phyloP scores from a whole-genome alignment of 805 yeast genomes.

The Candida adriatica region DNA sequence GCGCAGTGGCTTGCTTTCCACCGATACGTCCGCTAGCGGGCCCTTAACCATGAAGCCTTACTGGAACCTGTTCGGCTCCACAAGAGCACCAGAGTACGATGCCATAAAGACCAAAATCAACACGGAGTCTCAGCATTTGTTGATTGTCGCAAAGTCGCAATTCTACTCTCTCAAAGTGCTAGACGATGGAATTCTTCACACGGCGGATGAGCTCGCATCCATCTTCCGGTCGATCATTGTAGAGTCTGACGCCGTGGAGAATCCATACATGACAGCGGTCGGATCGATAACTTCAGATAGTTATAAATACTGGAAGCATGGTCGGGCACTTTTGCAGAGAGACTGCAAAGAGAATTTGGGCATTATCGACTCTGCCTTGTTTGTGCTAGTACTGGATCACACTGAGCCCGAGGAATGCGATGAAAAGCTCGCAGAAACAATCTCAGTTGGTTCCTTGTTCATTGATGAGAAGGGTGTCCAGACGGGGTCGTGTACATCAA shows the following conservation, averaged over 20 bases:
- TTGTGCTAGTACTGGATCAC: conserved; percentile 76
- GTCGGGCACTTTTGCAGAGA: conserved; percentile 44
- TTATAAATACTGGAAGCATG: conserved; percentile 74
- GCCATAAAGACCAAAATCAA: conserved; percentile 76
- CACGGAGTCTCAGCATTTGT: conserved; percentile 59
- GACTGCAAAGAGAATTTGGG: conserved; percentile 30
- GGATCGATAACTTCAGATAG: conserved; percentile 88
- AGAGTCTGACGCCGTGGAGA: conserved; percentile 54
- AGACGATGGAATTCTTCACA: conserved; percentile 59
- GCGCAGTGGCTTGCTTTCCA: conserved; percentile 44
- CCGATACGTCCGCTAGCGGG: conserved; percentile 50
- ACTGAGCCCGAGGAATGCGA: conserved; percentile 51
- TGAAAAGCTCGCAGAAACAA: conserved; percentile 40
- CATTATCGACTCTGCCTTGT: conserved; percentile 69
- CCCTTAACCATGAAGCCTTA: conserved; percentile 67
- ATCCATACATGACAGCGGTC: conserved; percentile 64
- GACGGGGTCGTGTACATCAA: conserved; percentile 84
- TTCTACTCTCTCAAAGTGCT: conserved; percentile 84
- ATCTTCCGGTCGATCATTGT: conserved; percentile 61
- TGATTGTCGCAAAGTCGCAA: conserved; percentile 74
- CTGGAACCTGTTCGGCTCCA: conserved; percentile 59
- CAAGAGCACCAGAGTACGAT: conserved; percentile 43
- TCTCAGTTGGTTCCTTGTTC: conserved; percentile 74
- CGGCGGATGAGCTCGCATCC: conserved; percentile 56
- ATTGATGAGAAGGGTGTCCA: conserved; percentile 73